A percentile compares a stretch with the other conserved stretches of the same genome.
These are phyloP conservation scores for Globisporangium polare DNA, from an alignment of 352 stramenopile species.

Conservation along the genomic window DNA sequence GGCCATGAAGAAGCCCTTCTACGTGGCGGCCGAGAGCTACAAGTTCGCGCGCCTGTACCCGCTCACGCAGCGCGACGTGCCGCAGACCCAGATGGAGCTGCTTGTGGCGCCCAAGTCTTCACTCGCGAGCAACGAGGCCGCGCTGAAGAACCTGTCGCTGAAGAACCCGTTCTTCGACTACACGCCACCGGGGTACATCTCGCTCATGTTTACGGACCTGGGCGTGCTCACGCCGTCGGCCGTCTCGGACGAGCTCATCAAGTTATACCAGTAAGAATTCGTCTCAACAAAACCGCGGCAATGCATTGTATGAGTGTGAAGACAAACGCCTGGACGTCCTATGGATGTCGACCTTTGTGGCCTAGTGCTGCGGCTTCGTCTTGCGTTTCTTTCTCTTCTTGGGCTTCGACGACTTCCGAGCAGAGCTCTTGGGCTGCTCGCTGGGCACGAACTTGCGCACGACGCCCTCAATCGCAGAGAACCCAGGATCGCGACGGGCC, in stretches of 20 bases:
- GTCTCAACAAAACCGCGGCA: conserved; percentile 13
- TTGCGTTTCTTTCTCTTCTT: conserved; percentile 6
- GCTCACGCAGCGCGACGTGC: conserved; percentile 95
- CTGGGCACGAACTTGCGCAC: conserved; percentile 46
- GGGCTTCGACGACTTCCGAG: conserved; percentile 4
- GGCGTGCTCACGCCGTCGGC: conserved; percentile 97
- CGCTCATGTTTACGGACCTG: conserved; percentile 97
- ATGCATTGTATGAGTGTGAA: background rate
- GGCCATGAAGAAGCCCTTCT: conserved; percentile 96
- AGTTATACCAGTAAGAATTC: conserved; percentile 93
- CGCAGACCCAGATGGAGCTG: conserved; percentile 63
- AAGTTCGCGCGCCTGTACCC: conserved; percentile 98
- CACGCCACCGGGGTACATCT: conserved; percentile 97
- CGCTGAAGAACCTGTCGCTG: conserved; percentile 65
- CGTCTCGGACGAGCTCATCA: conserved; percentile 98
- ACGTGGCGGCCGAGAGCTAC: conserved; percentile 97
- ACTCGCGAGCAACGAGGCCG: conserved; percentile 15
- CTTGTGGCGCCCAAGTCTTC: conserved; percentile 19
- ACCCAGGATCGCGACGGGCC: conserved; percentile 44
- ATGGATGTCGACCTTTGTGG: background rate
- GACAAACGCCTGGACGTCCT: background rate
- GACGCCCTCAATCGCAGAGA: conserved; percentile 40
- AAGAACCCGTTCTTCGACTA: conserved; percentile 95
- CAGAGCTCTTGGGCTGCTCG: background rate
- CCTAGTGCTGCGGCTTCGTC: background rate